phyloP scores from a whole-genome alignment of 1,139 yeast species.

The Sugiyamaella paludigena region DNA sequence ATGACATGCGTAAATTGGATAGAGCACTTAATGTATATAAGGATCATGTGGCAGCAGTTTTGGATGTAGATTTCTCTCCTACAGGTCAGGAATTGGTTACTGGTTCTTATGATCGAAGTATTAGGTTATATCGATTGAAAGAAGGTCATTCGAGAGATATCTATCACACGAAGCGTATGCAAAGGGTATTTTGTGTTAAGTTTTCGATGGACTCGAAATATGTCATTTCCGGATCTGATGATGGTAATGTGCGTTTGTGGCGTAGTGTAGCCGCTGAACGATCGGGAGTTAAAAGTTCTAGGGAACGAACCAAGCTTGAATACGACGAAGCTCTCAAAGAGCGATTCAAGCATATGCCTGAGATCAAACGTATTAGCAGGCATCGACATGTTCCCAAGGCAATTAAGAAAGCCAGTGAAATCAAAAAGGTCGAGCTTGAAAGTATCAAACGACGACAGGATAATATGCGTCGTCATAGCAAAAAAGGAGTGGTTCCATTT shows the following conservation, averaged over 20 bases:
- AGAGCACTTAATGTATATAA: slow-evolving; percentile 80
- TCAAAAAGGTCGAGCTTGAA: slow-evolving; percentile 69
- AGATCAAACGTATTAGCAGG: slow-evolving; percentile 80
- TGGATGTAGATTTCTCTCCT: slow-evolving; percentile 93
- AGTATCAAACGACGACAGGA: slow-evolving; percentile 77
- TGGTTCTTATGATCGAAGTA: slow-evolving; percentile 91
- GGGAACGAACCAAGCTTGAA: slow-evolving; percentile 79
- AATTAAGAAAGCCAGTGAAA: slow-evolving; percentile 48
- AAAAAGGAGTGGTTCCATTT: slow-evolving; percentile 61
- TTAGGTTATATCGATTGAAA: slow-evolving; percentile 69
- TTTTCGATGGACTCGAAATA: slow-evolving; percentile 87
- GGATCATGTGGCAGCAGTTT: slow-evolving; percentile 94
- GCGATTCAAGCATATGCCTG: slow-evolving; percentile 94
- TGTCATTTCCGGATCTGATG: slow-evolving; percentile 89
- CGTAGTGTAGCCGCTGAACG: slow-evolving; percentile 83
- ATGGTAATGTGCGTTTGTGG: slow-evolving; percentile 94
- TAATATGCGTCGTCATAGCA: slow-evolving; percentile 75
- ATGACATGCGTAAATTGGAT: slow-evolving; percentile 92
- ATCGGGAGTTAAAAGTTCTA: slow-evolving; percentile 72
- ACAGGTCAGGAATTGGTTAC: slow-evolving; percentile 96
- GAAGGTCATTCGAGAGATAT: slow-evolving; percentile 94
- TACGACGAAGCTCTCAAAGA: slow-evolving; percentile 90
- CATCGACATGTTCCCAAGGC: slow-evolving; percentile 57
- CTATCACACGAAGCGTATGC: slow-evolving; percentile 98
- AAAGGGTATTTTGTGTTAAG: slow-evolving; percentile 79